phyloP scores from a whole-genome alignment of 495 filamentous ascomycete species.

The Rusavskia elegans region DNA sequence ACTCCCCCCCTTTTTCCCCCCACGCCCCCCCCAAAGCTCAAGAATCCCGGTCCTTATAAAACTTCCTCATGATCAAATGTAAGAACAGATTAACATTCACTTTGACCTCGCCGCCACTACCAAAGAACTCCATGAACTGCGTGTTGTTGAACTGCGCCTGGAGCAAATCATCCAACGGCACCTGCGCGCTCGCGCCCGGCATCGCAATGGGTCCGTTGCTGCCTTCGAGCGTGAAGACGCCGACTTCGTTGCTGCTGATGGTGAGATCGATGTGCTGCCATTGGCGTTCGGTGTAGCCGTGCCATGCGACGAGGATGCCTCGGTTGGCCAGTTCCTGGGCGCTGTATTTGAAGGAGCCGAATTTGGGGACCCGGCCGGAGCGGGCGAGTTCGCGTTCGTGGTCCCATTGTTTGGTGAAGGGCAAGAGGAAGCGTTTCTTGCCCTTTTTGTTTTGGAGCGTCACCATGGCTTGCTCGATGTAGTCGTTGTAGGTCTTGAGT shows the following conservation, averaged over 20 bases:
- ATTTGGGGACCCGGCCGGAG: conserved; percentile 82
- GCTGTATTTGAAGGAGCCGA: conserved; percentile 92
- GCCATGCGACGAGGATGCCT: conserved; percentile 80
- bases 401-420: conserved; percentile 97
- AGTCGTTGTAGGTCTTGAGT: conserved; percentile 94
- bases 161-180: conserved; percentile 84
- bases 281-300: conserved; percentile 69
- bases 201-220: conserved; percentile 89
- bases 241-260: conserved; percentile 86
- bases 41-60: conserved; percentile 50
- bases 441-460: conserved; percentile 97
- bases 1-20: neutral
- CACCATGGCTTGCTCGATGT: conserved; percentile 96
- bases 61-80: conserved; percentile 95
- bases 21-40: neutral
- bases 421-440: conserved; percentile 86
- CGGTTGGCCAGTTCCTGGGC: conserved; percentile 80
- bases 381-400: conserved; percentile 90
- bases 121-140: conserved; percentile 89
- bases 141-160: conserved; percentile 94
- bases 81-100: conserved; percentile 92
- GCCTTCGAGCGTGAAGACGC: conserved; percentile 85
- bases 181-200: conserved; percentile 76
- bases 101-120: conserved; percentile 66
- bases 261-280: conserved; percentile 88